Evolutionary conservation across 495 filamentous ascomycete genomes (phyloP).

Genomic region (Aspergillus biplanus): DNA sequence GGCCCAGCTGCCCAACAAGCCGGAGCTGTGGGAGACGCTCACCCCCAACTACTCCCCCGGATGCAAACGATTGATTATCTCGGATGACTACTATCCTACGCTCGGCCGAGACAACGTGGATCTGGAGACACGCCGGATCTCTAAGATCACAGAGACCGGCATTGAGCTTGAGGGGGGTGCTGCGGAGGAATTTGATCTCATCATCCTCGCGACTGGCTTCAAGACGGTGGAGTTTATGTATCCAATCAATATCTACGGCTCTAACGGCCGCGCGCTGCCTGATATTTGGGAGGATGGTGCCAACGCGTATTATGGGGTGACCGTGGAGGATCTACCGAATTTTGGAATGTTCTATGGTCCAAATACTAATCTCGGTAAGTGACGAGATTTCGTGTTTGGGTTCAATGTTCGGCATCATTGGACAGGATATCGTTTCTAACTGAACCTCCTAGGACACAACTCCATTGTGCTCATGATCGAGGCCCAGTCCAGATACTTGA

Average conservation of each 20-base stretch:
- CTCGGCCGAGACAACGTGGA: constrained; percentile 46
- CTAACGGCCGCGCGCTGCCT: constrained; percentile 40
- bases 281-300: constrained; percentile 56
- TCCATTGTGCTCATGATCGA: constrained; percentile 65
- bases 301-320: constrained; percentile 49
- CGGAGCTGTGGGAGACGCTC: constrained; percentile 52
- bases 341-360: constrained; percentile 63
- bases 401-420: no score
- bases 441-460: constrained; percentile 43
- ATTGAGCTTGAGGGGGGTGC: constrained; percentile 45
- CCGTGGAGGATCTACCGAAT: constrained; percentile 55
- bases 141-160: constrained; percentile 42
- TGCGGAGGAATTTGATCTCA: constrained; percentile 52
- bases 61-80: constrained; percentile 60
- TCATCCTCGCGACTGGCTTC: constrained; percentile 61
- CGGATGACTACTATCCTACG: constrained; percentile 58
- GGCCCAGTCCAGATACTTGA: constrained; percentile 57
- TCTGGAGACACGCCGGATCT: constrained; percentile 53
- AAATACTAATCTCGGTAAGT: constrained; percentile 57
- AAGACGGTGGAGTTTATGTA: constrained; percentile 57
- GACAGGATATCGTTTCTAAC: no score
- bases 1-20: constrained; percentile 39
- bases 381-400: background rate
- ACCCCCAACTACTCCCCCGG: constrained; percentile 55
- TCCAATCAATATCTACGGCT: constrained; percentile 55